Conservation (phyloP, 768 basidiomycete genomes). For the Russula lepida region DNA sequence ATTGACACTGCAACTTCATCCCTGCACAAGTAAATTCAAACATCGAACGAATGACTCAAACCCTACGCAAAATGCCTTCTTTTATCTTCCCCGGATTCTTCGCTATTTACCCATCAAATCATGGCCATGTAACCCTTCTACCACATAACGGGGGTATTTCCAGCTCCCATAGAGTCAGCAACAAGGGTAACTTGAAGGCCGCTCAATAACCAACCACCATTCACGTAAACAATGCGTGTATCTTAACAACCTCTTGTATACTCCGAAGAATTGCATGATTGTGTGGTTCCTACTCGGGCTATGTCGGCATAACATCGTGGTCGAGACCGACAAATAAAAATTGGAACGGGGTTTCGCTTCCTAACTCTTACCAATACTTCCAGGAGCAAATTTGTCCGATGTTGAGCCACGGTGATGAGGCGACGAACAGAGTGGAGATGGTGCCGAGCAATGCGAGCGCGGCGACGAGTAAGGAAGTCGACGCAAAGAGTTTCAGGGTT, state of each 20-base stretch:
- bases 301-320: not conserved
- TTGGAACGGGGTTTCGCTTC: not conserved
- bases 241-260: conserved; percentile 4
- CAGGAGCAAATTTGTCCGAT: not conserved
- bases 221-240: not conserved
- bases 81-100: not conserved
- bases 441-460: too few relatives aligned
- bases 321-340: not conserved
- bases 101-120: not conserved
- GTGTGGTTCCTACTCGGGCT: not conserved
- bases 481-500: too few relatives aligned
- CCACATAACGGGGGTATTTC: not conserved
- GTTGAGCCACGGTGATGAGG: not conserved
- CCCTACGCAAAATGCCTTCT: not conserved
- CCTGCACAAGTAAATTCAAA: conserved; percentile 1
- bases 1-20: conserved; percentile 1
- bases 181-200: not conserved
- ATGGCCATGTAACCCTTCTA: conserved; percentile 2
- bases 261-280: not conserved
- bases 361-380: not conserved
- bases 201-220: not conserved
- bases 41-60: conserved; percentile 2
- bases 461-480: too few relatives aligned
- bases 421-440: too few relatives aligned
- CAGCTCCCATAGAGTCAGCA: not conserved